Evolutionary conservation across 345 rosid genomes (phyloP).

Genomic region (Linum lewisii): DNA sequence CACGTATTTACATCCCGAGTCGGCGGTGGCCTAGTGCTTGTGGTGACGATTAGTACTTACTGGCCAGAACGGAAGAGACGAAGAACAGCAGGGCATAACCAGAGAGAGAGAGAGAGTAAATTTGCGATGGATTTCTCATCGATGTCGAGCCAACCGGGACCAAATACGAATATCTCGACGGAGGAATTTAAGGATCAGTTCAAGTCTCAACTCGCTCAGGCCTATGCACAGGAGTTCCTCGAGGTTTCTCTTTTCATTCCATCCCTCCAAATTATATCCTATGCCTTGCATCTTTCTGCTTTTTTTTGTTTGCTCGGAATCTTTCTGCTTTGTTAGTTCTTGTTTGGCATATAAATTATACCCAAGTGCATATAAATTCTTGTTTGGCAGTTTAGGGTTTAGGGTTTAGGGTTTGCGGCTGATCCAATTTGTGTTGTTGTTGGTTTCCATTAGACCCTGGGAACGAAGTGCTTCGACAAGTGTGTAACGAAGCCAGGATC

Average conservation of each 20-base stretch:
- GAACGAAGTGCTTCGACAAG: constrained; percentile 78
- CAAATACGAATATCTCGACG: constrained; percentile 35
- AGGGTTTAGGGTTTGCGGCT: neutral
- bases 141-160: constrained; percentile 28
- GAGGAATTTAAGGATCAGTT: constrained; percentile 62
- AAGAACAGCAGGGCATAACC: neutral
- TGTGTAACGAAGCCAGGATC: constrained; percentile 91
- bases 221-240: constrained; percentile 68
- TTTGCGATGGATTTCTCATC: constrained; percentile 58
- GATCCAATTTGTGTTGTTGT: neutral
- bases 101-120: constrained; percentile 1
- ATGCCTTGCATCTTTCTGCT: neutral
- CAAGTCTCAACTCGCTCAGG: constrained; percentile 63
- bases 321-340: no score
- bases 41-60: neutral
- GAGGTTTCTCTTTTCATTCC: constrained; percentile 30
- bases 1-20: no score
- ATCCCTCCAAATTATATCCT: neutral
- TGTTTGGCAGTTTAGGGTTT: neutral
- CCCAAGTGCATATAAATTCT: neutral
- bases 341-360: no score
- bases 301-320: neutral
- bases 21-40: neutral
- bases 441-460: constrained; percentile 39
- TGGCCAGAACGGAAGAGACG: neutral